Conservation (phyloP, 1,139 yeast species). For the Diutina sp. region DNA sequence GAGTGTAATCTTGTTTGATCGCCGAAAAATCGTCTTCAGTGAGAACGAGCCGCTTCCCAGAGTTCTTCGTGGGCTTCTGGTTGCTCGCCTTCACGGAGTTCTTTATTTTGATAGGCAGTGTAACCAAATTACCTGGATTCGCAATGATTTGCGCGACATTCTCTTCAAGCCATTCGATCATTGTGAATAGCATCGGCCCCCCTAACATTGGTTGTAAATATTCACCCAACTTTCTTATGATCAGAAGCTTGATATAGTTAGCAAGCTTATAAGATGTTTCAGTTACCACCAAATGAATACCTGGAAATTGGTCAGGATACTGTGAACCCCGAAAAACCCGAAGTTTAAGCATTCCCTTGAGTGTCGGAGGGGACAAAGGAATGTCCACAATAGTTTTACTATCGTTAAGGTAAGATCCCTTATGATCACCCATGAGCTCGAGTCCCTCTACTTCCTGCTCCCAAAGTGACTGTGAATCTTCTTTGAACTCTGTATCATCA, state of each 20-base stretch:
- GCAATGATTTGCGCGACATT: constrained; percentile 44
- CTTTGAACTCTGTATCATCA: constrained; percentile 4
- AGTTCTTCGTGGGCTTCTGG: neutral
- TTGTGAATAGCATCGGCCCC: constrained; percentile 50
- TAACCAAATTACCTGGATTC: constrained; percentile 46
- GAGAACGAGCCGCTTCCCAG: neutral
- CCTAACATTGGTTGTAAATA: constrained; percentile 39
- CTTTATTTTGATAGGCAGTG: neutral
- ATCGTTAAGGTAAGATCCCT: constrained; percentile 10
- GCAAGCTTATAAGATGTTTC: constrained; percentile 42
- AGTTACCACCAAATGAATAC: constrained; percentile 42
- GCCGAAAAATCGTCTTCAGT: constrained; percentile 10
- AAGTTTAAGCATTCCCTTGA: constrained; percentile 26
- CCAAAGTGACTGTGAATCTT: constrained; percentile 40
- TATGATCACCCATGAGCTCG: constrained; percentile 32
- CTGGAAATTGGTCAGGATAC: constrained; percentile 54
- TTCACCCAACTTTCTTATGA: constrained; percentile 34
- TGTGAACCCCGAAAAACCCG: constrained; percentile 36
- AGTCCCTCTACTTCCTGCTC: constrained; percentile 66
- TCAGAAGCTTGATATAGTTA: constrained; percentile 59
- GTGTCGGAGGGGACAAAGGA: constrained; percentile 18
- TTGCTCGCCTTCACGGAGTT: neutral
- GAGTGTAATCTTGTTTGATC: constrained; percentile 13
- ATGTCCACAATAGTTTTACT: constrained; percentile 17
- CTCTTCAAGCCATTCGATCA: constrained; percentile 67